A percentile compares a stretch with the other conserved stretches of the same genome.
Evolutionary conservation across 352 stramenopile species (phyloP).

Genomic region (Pythium vanterpoolii): DNA sequence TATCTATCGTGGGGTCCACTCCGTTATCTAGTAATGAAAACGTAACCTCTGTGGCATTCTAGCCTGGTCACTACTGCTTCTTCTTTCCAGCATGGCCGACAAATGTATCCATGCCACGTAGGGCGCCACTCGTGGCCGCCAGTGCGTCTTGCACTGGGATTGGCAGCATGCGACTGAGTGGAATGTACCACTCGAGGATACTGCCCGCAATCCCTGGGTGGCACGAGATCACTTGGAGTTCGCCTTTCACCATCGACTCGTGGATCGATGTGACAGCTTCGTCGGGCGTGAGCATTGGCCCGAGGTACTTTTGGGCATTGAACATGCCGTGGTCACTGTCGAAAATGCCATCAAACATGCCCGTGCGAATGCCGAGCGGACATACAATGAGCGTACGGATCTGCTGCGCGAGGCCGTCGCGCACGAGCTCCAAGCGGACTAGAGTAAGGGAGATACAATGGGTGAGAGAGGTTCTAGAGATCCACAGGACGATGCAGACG

Average conservation of each 20-base stretch:
- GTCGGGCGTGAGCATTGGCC: conserved; percentile 21
- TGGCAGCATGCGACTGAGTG: conserved; percentile 42
- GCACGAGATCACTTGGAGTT: conserved; percentile 63
- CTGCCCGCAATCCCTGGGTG: conserved; percentile 38
- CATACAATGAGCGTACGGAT: conserved; percentile 74
- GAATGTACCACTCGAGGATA: conserved; percentile 36
- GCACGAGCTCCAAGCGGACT: conserved; percentile 74
- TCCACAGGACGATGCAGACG: conserved; percentile 12
- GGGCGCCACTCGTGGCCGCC: conserved; percentile 32
- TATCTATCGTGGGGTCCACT: neutral
- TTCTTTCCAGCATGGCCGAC: conserved; percentile 28
- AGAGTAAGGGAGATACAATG: neutral
- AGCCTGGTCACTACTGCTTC: neutral
- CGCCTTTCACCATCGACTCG: conserved; percentile 39
- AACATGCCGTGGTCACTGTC: conserved; percentile 19
- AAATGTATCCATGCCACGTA: conserved; percentile 73
- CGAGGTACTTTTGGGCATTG: conserved; percentile 9
- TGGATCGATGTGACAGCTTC: conserved; percentile 48
- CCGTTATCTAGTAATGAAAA: no score
- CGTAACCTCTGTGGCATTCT: no score
- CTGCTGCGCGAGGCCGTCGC: conserved; percentile 33
- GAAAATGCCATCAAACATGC: conserved; percentile 71
- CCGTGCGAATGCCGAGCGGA: conserved; percentile 55
- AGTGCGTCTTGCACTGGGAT: conserved; percentile 45
- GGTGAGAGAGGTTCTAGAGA: neutral